Conservation (phyloP, 225 moss, liverwort and hornwort genomes). For the Takakia lepidozioides region DNA sequence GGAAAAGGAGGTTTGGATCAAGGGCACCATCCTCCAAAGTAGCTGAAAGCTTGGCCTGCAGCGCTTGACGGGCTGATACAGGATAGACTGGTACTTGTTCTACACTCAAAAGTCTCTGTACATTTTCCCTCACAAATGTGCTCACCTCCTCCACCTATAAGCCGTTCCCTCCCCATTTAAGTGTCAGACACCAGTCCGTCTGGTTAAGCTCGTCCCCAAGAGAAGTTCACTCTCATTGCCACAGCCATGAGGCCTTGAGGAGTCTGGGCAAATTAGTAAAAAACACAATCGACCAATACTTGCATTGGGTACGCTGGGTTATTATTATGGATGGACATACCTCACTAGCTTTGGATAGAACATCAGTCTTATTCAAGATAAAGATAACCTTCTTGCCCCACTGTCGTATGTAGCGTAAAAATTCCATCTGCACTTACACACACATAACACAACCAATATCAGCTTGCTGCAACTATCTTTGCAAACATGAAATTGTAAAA, state of each 20-base stretch:
- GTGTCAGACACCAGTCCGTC: neutral
- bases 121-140: conserved; percentile 80
- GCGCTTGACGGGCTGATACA: conserved; percentile 87
- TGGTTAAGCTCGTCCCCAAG: no score
- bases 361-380: conserved; percentile 89
- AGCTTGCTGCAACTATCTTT: neutral
- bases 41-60: conserved; percentile 69
- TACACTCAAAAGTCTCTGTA: conserved; percentile 70
- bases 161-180: neutral
- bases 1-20: conserved; percentile 33
- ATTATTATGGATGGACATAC: no score
- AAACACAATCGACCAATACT: no score
- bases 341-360: conserved; percentile 61
- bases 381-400: conserved; percentile 99
- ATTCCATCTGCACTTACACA: conserved; percentile 42
- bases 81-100: conserved; percentile 77
- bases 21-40: conserved; percentile 49
- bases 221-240: no score
- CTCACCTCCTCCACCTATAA: conserved; percentile 74
- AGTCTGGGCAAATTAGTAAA: no score
- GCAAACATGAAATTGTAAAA: no score
- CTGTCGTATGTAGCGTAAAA: conserved; percentile 90
- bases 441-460: neutral
- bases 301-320: no score
- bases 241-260: no score